These are phyloP conservation scores for Diversispora epigaea DNA, from an alignment of 192 early-diverging fungal genomes.

Conservation along the genomic window DNA sequence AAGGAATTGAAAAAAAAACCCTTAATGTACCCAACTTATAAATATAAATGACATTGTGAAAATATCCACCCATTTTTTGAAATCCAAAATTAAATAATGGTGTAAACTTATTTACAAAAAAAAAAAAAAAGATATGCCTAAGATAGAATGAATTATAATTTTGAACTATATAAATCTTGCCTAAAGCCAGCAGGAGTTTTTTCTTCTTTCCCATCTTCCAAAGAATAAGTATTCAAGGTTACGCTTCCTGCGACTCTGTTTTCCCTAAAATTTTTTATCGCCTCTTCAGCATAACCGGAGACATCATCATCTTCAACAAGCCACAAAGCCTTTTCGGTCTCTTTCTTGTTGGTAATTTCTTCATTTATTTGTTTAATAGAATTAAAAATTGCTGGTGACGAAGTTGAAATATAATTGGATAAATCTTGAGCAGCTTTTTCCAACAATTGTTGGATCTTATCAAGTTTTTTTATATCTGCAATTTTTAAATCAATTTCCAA, in stretches of 20 bases:
- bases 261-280: slow-evolving; percentile 22
- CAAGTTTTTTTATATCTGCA: slow-evolving; percentile 17
- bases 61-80: too few species aligned
- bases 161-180: slow-evolving; percentile 12
- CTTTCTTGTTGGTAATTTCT: neutral
- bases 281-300: slow-evolving; percentile 13
- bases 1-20: too few species aligned
- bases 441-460: slow-evolving; percentile 19
- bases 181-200: slow-evolving; percentile 14
- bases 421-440: slow-evolving; percentile 21
- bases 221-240: slow-evolving; percentile 7
- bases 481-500: slow-evolving; percentile 24
- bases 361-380: neutral
- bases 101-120: neutral
- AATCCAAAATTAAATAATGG: too few species aligned
- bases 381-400: neutral
- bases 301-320: slow-evolving; percentile 32
- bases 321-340: slow-evolving; percentile 7
- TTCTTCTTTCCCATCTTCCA: slow-evolving; percentile 22
- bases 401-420: neutral
- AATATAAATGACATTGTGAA: too few species aligned
- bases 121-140: neutral
- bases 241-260: slow-evolving; percentile 3
- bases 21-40: too few species aligned
- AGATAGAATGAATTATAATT: neutral